These are phyloP conservation scores for Euphorbia peplus DNA, from an alignment of 345 rosid species.

Conservation along the genomic window DNA sequence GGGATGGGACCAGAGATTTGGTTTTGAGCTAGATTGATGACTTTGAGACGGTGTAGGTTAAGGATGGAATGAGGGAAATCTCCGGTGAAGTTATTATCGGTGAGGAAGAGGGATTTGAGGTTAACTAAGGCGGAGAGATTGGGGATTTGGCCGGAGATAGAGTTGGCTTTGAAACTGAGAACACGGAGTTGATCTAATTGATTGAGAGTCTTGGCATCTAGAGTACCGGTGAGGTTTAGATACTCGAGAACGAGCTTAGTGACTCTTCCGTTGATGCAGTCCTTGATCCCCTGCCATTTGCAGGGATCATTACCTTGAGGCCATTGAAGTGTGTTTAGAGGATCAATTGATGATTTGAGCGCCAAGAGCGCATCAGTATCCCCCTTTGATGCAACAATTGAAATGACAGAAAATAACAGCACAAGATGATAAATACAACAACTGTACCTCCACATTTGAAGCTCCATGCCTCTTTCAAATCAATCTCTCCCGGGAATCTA, in stretches of 20 bases:
- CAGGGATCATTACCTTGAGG: constrained; percentile 45
- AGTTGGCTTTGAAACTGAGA: constrained; percentile 80
- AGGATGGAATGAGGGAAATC: constrained; percentile 62
- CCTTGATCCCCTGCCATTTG: constrained; percentile 71
- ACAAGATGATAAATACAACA: constrained; percentile 24
- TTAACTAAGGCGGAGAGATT: constrained; percentile 59
- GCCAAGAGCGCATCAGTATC: constrained; percentile 62
- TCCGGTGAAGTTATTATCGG: constrained; percentile 68
- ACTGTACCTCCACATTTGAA: constrained; percentile 30
- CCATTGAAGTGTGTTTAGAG: constrained; percentile 56
- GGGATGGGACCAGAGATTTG: constrained; percentile 67
- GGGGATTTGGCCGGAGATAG: constrained; percentile 72
- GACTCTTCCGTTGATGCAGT: constrained; percentile 71
- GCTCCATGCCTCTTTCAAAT: constrained; percentile 25
- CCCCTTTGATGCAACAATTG: constrained; percentile 48
- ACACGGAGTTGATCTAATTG: constrained; percentile 83
- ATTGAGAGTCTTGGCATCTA: constrained; percentile 47
- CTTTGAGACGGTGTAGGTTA: constrained; percentile 70
- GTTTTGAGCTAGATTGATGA: constrained; percentile 53
- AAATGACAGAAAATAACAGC: constrained; percentile 23
- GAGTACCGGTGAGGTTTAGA: constrained; percentile 59
- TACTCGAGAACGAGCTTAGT: constrained; percentile 76
- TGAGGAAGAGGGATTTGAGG: constrained; percentile 77
- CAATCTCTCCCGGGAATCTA: neutral
- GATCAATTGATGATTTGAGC: constrained; percentile 72